Evolutionary conservation across 768 basidiomycete genomes (phyloP).

Genomic region (Russula sp.): DNA sequence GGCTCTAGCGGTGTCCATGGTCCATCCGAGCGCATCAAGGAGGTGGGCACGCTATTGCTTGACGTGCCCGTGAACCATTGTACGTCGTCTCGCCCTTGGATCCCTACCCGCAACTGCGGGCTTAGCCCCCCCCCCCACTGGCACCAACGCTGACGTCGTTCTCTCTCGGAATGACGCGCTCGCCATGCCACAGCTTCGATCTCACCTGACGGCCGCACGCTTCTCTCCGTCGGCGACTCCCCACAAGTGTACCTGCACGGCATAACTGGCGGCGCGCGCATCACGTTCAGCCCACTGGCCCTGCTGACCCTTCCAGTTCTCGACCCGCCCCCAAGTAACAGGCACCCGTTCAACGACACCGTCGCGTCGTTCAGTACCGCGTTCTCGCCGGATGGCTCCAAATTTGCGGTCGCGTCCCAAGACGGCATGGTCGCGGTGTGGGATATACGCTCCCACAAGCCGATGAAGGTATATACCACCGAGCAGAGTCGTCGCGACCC

Average conservation of each 20-base stretch:
- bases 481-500: conserved; percentile 30
- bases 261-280: conserved; percentile 53
- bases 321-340: conserved; percentile 27
- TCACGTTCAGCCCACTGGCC: conserved; percentile 58
- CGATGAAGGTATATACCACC: conserved; percentile 62
- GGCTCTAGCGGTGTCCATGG: conserved; percentile 27
- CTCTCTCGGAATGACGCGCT: conserved; percentile 10
- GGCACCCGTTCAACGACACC: conserved; percentile 1
- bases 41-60: conserved; percentile 48
- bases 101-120: background rate
- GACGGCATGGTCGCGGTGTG: conserved; percentile 75
- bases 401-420: conserved; percentile 79
- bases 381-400: conserved; percentile 66
- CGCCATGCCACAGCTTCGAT: conserved; percentile 56
- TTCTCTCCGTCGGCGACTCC: conserved; percentile 89
- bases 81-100: conserved; percentile 33
- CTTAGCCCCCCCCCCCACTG: background rate
- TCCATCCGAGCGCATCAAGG: conserved; percentile 36
- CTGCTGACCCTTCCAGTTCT: conserved; percentile 60
- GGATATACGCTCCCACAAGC: conserved; percentile 71
- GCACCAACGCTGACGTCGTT: background rate
- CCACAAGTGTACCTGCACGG: conserved; percentile 78
- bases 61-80: conserved; percentile 78
- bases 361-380: conserved; percentile 74
- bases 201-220: conserved; percentile 78